phyloP scores from a whole-genome alignment of 225 moss, liverwort and hornwort genomes.

The Sphagnum contortum region DNA sequence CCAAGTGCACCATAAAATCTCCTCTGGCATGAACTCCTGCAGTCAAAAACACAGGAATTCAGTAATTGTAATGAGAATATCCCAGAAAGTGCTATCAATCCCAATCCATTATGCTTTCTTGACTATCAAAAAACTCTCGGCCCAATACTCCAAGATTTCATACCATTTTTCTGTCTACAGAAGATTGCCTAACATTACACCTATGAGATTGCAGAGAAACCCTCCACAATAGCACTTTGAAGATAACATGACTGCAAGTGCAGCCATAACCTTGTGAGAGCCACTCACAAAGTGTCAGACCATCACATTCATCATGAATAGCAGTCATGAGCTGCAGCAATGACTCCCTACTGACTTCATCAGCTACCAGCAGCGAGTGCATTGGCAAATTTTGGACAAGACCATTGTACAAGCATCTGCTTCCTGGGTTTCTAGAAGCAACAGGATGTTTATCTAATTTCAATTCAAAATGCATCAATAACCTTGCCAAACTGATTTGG shows the following conservation, averaged over 20 bases:
- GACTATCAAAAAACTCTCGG: not conserved
- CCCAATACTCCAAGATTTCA: too few relatives aligned
- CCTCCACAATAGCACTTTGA: too few relatives aligned
- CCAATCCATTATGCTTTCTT: not conserved
- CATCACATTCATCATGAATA: not conserved
- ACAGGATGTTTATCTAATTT: too few relatives aligned
- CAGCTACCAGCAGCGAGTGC: not conserved
- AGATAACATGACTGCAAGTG: too few relatives aligned
- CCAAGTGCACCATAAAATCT: conserved; percentile 97
- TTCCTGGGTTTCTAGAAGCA: not conserved
- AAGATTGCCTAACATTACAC: too few relatives aligned
- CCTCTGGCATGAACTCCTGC: conserved; percentile 94
- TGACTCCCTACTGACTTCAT: not conserved
- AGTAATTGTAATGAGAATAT: not conserved
- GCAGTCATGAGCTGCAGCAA: not conserved
- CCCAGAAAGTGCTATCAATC: not conserved
- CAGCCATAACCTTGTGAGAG: too few relatives aligned
- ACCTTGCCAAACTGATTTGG: conserved; percentile 87
- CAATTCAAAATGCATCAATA: not conserved
- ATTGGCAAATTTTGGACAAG: not conserved
- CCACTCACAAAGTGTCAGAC: too few relatives aligned
- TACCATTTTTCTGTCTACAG: too few relatives aligned
- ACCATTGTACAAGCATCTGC: not conserved
- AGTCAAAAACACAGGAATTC: conserved; percentile 2
- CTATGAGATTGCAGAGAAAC: too few relatives aligned